These are phyloP conservation scores for Thalassiosira hispida DNA, from an alignment of 352 stramenopile genomes.

Conservation along the genomic window DNA sequence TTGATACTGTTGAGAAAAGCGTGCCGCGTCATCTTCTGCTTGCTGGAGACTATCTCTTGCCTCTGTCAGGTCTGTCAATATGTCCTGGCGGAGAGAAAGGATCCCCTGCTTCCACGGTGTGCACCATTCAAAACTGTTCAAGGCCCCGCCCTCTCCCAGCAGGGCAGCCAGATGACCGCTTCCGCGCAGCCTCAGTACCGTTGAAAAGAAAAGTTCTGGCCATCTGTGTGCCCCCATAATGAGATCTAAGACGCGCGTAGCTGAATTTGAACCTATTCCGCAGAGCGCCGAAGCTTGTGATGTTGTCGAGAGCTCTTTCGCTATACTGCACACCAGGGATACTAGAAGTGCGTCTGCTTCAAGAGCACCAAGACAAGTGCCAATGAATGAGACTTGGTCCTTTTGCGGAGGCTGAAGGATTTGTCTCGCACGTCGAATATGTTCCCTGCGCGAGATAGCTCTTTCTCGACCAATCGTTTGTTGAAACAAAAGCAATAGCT, in stretches of 20 bases:
- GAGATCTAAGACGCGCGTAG: constrained; percentile 14
- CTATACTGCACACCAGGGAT: constrained; percentile 43
- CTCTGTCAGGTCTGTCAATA: constrained; percentile 18
- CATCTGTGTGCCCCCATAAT: constrained; percentile 30
- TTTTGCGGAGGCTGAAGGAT: constrained; percentile 1
- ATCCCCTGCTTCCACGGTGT: constrained; percentile 27
- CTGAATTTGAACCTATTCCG: constrained; percentile 16
- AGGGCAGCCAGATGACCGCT: constrained; percentile 24
- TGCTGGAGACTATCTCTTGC: constrained; percentile 19
- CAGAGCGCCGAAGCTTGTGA: constrained; percentile 15
- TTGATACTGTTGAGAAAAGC: constrained; percentile 17
- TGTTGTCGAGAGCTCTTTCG: constrained; percentile 26
- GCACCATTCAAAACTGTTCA: constrained; percentile 41
- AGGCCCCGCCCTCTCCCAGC: constrained; percentile 22
- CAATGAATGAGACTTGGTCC: constrained; percentile 8
- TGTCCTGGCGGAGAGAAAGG: neutral
- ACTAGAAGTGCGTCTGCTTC: constrained; percentile 37
- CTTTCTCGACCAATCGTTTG: constrained; percentile 31
- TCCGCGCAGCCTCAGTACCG: constrained; percentile 30
- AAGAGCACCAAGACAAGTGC: constrained; percentile 28
- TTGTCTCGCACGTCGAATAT: constrained; percentile 17
- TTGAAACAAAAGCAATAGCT: constrained; percentile 40
- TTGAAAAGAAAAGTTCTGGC: constrained; percentile 45
- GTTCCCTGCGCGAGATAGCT: constrained; percentile 18
- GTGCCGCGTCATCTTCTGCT: constrained; percentile 17